phyloP scores from a whole-genome alignment of 371 early-diverging fungal species.

The Zopfochytrium polystomum region DNA sequence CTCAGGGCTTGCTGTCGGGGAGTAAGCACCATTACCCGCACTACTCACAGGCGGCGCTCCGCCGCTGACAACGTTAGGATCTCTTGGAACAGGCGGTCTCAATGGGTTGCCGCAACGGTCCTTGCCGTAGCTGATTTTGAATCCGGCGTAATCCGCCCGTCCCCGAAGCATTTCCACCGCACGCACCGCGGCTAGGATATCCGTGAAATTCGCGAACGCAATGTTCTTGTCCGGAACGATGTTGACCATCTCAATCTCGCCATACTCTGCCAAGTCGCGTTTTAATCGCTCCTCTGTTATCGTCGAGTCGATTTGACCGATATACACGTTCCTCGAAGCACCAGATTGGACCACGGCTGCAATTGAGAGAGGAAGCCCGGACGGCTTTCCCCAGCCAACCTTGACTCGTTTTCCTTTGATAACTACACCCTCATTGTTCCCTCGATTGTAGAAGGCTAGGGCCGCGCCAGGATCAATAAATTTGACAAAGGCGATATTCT shows the following conservation, averaged over 20 bases:
- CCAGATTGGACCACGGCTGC: constrained; percentile 60
- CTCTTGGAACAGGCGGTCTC: constrained; percentile 10
- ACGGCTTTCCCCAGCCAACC: constrained; percentile 75
- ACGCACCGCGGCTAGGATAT: constrained; percentile 40
- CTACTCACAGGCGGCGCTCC: no score
- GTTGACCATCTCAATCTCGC: constrained; percentile 51
- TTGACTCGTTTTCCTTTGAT: constrained; percentile 69
- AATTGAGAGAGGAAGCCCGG: constrained; percentile 55
- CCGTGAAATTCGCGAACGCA: constrained; percentile 49
- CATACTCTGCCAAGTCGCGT: constrained; percentile 43
- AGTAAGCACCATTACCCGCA: no score
- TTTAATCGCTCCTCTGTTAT: constrained; percentile 42
- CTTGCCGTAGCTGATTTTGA: constrained; percentile 49
- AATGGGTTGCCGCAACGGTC: constrained; percentile 50
- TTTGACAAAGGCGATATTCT: constrained; percentile 77
- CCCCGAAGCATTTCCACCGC: constrained; percentile 41
- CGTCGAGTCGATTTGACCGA: constrained; percentile 42
- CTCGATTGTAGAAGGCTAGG: constrained; percentile 54
- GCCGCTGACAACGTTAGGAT: no score
- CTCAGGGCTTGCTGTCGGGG: no score
- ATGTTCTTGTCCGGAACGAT: constrained; percentile 47
- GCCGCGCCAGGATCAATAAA: constrained; percentile 75
- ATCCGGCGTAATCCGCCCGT: constrained; percentile 23
- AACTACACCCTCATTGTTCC: constrained; percentile 55
- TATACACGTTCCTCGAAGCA: constrained; percentile 51